These are phyloP conservation scores for Amanita subjunquillea DNA, from an alignment of 768 basidiomycete species.

Conservation along the genomic window DNA sequence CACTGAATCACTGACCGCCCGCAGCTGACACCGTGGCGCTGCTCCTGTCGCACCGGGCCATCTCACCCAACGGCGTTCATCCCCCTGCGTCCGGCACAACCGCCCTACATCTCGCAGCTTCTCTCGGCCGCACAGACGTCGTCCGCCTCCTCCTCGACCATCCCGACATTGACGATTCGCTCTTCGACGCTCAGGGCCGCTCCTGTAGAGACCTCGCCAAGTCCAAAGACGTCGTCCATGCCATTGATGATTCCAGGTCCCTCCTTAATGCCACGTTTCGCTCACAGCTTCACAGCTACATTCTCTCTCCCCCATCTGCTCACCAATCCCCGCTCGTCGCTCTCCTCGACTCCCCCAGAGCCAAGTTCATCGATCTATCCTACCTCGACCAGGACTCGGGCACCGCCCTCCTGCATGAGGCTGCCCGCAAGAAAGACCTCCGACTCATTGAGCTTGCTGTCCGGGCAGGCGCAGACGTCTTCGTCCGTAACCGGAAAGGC, in stretches of 20 bases:
- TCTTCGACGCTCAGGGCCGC: conserved; percentile 55
- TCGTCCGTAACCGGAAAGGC: conserved; percentile 70
- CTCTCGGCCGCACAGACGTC: conserved; percentile 61
- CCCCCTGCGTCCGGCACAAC: conserved; percentile 70
- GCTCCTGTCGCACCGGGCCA: conserved; percentile 61
- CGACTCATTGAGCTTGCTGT: conserved; percentile 77
- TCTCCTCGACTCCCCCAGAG: conserved; percentile 63
- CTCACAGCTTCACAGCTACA: conserved; percentile 63
- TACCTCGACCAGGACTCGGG: conserved; percentile 76
- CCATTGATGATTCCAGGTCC: conserved; percentile 70
- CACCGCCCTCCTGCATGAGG: conserved; percentile 76
- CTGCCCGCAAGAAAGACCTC: conserved; percentile 71
- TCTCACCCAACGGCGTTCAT: conserved; percentile 70
- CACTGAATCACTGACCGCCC: background rate
- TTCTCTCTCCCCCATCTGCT: conserved; percentile 39
- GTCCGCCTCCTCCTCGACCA: conserved; percentile 73
- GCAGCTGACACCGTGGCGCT: conserved; percentile 58
- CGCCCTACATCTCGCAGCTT: conserved; percentile 56
- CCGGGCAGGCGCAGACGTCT: conserved; percentile 81
- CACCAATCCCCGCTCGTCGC: conserved; percentile 25
- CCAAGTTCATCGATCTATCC: conserved; percentile 63
- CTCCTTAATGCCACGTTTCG: conserved; percentile 68
- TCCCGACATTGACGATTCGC: conserved; percentile 69
- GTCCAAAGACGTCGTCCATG: conserved; percentile 50
- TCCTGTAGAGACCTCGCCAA: conserved; percentile 67